These are phyloP conservation scores for Sugiyamaella boreocaroliniensis DNA, from an alignment of 805 yeast genomes.

Conservation along the genomic window DNA sequence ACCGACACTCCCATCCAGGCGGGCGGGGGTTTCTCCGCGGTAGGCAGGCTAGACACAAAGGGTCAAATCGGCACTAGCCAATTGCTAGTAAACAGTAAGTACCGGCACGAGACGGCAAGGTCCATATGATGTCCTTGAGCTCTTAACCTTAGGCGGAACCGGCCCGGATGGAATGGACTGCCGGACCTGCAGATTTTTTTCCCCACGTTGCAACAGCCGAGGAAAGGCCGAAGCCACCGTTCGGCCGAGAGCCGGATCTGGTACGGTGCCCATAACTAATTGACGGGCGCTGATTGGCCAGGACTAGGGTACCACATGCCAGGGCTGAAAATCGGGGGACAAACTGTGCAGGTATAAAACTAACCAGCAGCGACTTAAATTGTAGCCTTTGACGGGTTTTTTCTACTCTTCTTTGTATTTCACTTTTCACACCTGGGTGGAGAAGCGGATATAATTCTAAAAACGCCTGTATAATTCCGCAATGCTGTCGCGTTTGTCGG, in stretches of 20 bases:
- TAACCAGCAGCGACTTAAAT: background rate
- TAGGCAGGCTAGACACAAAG: too few species aligned
- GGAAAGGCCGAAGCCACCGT: background rate
- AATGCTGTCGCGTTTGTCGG: constrained; percentile 10
- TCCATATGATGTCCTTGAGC: too few species aligned
- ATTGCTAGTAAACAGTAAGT: too few species aligned
- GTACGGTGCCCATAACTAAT: background rate
- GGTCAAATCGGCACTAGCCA: too few species aligned
- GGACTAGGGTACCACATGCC: background rate
- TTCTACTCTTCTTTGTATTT: background rate
- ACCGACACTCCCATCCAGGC: too few species aligned
- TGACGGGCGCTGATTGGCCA: background rate
- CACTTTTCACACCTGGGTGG: background rate
- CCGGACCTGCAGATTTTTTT: background rate
- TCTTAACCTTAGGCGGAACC: too few species aligned
- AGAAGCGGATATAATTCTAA: background rate
- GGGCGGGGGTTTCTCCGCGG: too few species aligned
- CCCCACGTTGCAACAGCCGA: background rate
- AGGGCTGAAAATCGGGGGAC: background rate
- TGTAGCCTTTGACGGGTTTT: background rate
- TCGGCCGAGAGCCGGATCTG: background rate
- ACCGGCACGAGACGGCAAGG: too few species aligned
- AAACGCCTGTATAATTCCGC: background rate
- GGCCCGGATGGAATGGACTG: background rate
- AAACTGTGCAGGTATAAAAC: background rate